These are phyloP conservation scores for Pistacia atlantica DNA, from an alignment of 345 rosid genomes.

Conservation along the genomic window DNA sequence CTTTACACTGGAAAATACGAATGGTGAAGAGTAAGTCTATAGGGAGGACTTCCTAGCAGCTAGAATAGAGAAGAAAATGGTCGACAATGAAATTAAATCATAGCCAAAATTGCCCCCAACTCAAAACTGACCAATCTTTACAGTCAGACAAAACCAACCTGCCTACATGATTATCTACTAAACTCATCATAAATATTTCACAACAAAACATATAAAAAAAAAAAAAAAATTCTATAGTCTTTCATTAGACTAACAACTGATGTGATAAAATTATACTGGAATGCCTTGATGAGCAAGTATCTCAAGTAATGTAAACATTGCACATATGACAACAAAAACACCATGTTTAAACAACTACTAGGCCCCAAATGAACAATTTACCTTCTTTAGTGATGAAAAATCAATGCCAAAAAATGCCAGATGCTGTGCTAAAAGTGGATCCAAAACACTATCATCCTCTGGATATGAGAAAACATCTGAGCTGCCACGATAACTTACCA, in stretches of 20 bases:
- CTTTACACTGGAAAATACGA: background rate
- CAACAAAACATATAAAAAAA: background rate
- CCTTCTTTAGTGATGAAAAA: slow-evolving; percentile 94
- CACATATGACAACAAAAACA: background rate
- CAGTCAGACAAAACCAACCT: background rate
- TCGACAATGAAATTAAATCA: slow-evolving; percentile 1
- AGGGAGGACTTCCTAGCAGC: background rate
- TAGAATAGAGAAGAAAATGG: background rate
- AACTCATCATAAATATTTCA: background rate
- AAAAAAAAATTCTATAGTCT: too few species aligned
- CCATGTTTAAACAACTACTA: background rate
- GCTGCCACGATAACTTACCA: slow-evolving; percentile 68
- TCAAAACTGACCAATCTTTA: slow-evolving; percentile 2
- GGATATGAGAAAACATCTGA: slow-evolving; percentile 98
- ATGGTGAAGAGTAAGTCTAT: background rate
- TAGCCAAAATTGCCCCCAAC: background rate
- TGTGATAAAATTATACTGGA: background rate
- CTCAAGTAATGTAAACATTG: background rate
- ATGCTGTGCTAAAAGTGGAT: slow-evolving; percentile 90
- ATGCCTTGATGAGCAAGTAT: background rate
- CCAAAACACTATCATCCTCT: slow-evolving; percentile 89
- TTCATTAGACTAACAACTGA: too few species aligned
- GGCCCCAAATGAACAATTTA: slow-evolving; percentile 27
- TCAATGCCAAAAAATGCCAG: slow-evolving; percentile 96
- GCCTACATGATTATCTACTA: background rate